Evolutionary conservation across 2,329 filamentous ascomycete species (phyloP).

Genomic region (Aspergillus amoenus): DNA sequence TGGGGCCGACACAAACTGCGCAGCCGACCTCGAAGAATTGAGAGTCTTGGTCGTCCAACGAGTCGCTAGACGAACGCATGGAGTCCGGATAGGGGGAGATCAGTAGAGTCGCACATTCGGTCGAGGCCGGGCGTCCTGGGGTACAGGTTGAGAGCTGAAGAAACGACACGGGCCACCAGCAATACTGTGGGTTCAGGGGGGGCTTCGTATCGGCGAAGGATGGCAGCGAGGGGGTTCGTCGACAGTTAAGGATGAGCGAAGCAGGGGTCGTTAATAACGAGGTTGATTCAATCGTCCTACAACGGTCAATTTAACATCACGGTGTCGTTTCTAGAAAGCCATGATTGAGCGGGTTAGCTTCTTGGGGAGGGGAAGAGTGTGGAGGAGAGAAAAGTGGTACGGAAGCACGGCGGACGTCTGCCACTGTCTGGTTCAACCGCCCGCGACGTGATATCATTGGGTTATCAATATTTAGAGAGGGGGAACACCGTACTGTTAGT

Average conservation of each 20-base stretch:
- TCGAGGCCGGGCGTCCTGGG: slow-evolving; percentile 24
- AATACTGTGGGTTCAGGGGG: slow-evolving; percentile 18
- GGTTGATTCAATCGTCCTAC: slow-evolving; percentile 12
- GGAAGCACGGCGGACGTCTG: slow-evolving; percentile 6
- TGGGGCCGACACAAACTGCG: slow-evolving; percentile 26
- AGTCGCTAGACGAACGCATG: slow-evolving; percentile 40
- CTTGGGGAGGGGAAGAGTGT: slow-evolving; percentile 12
- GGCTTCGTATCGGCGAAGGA: slow-evolving; percentile 3
- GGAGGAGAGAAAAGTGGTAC: slow-evolving; percentile 17
- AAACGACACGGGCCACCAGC: slow-evolving; percentile 22
- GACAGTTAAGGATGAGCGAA: slow-evolving; percentile 20
- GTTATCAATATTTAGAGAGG: slow-evolving; percentile 10
- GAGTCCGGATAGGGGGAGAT: slow-evolving; percentile 32
- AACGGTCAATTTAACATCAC: slow-evolving; percentile 18
- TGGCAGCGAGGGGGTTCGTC: slow-evolving; percentile 14
- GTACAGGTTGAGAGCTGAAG: slow-evolving; percentile 17
- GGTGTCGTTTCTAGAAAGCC: slow-evolving; percentile 19
- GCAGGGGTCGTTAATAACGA: slow-evolving; percentile 17
- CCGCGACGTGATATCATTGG: slow-evolving; percentile 30
- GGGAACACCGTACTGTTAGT: slow-evolving; percentile 9
- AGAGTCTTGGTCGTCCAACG: slow-evolving; percentile 31
- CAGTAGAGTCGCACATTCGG: slow-evolving; percentile 37
- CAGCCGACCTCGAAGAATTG: slow-evolving; percentile 35
- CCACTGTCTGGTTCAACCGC: slow-evolving; percentile 16
- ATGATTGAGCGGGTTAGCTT: slow-evolving; percentile 15